A percentile compares a stretch with the other conserved stretches of the same genome.
Evolutionary conservation across 2,329 filamentous ascomycete genomes (phyloP).

Genomic region (Mollisiaceae sp.): DNA sequence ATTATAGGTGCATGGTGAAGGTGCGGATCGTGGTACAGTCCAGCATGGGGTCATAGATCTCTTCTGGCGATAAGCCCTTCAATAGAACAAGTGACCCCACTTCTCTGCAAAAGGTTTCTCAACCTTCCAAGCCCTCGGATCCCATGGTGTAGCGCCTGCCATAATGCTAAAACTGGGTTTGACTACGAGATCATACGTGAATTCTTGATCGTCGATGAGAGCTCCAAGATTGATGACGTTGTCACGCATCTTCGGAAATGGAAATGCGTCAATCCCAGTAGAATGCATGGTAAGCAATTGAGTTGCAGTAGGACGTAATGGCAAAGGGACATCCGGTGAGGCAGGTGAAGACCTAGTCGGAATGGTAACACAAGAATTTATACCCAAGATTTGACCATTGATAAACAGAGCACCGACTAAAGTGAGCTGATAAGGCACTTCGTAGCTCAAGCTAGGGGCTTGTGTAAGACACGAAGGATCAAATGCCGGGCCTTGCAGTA

Average conservation of each 20-base stretch:
- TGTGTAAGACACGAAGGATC: neutral
- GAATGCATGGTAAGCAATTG: slow-evolving; percentile 15
- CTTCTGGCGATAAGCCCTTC: neutral
- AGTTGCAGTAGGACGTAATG: slow-evolving; percentile 11
- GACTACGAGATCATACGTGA: slow-evolving; percentile 10
- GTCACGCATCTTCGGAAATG: slow-evolving; percentile 17
- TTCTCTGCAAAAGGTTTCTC: slow-evolving; percentile 18
- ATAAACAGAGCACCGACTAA: slow-evolving; percentile 12
- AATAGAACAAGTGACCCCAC: slow-evolving; percentile 16
- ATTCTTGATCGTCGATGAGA: slow-evolving; percentile 16
- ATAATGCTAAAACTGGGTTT: slow-evolving; percentile 11
- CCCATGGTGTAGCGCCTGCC: slow-evolving; percentile 13
- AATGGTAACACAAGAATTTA: neutral
- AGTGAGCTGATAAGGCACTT: slow-evolving; percentile 11
- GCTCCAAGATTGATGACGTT: slow-evolving; percentile 9
- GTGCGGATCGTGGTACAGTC: neutral
- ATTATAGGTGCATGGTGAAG: neutral
- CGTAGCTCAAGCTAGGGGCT: slow-evolving; percentile 1
- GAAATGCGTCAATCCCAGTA: slow-evolving; percentile 11
- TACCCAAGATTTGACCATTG: slow-evolving; percentile 16
- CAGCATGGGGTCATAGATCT: neutral
- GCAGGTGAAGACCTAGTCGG: slow-evolving; percentile 9
- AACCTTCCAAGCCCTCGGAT: slow-evolving; percentile 13
- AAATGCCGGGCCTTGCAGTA: neutral
- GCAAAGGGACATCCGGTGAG: neutral